Percentiles rank a stretch among this genome's conserved stretches.
These are phyloP conservation scores for Pseudogymnoascus sp. DNA, from an alignment of 2,329 filamentous ascomycete species.

Conservation along the genomic window DNA sequence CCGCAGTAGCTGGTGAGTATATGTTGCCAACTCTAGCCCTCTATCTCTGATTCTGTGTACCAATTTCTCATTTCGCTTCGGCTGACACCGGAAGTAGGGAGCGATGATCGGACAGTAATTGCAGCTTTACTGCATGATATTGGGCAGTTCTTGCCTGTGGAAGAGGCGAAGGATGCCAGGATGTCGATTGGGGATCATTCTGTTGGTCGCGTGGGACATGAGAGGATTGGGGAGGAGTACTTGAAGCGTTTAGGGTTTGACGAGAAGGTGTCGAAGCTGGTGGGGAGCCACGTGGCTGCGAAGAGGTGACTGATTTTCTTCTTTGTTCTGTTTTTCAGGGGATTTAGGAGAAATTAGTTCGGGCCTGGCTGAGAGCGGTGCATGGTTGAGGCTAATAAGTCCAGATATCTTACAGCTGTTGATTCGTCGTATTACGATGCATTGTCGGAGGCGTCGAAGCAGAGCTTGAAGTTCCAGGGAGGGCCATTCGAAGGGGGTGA, in stretches of 20 bases:
- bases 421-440: conserved; percentile 29
- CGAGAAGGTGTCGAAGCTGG: conserved; percentile 30
- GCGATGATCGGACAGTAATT: conserved; percentile 27
- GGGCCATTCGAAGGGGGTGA: conserved; percentile 29
- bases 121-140: conserved; percentile 36
- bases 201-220: conserved; percentile 32
- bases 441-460: conserved; percentile 31
- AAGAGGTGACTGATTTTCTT: conserved; percentile 21
- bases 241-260: conserved; percentile 30
- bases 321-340: background rate
- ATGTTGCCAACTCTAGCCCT: conserved; percentile 14
- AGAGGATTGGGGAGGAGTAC: conserved; percentile 32
- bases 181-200: conserved; percentile 24
- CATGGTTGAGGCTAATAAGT: background rate
- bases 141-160: conserved; percentile 34
- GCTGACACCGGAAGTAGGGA: conserved; percentile 10
- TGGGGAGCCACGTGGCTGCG: conserved; percentile 33
- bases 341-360: background rate
- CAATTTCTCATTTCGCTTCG: background rate
- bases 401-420: conserved; percentile 31
- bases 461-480: conserved; percentile 32
- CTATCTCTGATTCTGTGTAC: background rate
- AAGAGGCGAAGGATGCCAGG: conserved; percentile 24
- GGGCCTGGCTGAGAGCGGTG: background rate
- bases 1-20: conserved; percentile 18